phyloP scores from a whole-genome alignment of 148 eudicot species.

The Beta vulgaris region DNA sequence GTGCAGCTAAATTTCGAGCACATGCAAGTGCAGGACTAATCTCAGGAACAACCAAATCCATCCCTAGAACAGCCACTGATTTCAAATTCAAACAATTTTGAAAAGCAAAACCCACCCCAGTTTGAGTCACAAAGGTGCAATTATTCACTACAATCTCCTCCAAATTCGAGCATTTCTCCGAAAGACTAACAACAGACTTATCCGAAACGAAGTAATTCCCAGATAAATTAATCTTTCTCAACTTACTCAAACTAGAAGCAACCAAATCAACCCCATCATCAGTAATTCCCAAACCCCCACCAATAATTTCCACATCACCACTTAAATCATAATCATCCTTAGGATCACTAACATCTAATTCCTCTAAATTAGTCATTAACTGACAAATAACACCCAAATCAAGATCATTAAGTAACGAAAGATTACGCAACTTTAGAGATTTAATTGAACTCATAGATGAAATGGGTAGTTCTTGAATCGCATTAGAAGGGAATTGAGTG shows the following conservation, averaged over 20 bases:
- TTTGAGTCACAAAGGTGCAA: slow-evolving; percentile 44
- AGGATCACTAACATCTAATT: slow-evolving; percentile 42
- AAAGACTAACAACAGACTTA: slow-evolving; percentile 41
- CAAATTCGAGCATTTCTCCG: slow-evolving; percentile 42
- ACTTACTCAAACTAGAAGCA: slow-evolving; percentile 35
- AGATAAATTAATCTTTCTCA: slow-evolving; percentile 49
- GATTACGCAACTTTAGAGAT: slow-evolving; percentile 33
- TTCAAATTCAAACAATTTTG: slow-evolving; percentile 36
- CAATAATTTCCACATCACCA: slow-evolving; percentile 15
- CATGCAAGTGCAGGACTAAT: slow-evolving; percentile 25
- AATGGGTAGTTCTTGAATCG: slow-evolving; percentile 26
- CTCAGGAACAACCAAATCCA: slow-evolving; percentile 30
- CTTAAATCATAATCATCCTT: slow-evolving; percentile 33
- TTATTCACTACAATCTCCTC: slow-evolving; percentile 37
- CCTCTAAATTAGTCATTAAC: slow-evolving; percentile 44
- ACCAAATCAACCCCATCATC: slow-evolving; percentile 52
- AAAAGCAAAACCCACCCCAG: slow-evolving; percentile 37
- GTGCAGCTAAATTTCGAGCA: slow-evolving; percentile 35
- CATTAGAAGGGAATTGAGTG: slow-evolving; percentile 30
- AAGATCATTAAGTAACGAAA: slow-evolving; percentile 29
- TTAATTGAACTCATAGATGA: slow-evolving; percentile 31
- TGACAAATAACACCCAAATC: slow-evolving; percentile 35
- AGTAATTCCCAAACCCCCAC: slow-evolving; percentile 38
- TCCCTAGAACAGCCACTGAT: slow-evolving; percentile 28
- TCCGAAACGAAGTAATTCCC: slow-evolving; percentile 50